Conservation (phyloP, 2,329 filamentous ascomycete genomes). For the Pseudopyrenochaeta lycopersici region DNA sequence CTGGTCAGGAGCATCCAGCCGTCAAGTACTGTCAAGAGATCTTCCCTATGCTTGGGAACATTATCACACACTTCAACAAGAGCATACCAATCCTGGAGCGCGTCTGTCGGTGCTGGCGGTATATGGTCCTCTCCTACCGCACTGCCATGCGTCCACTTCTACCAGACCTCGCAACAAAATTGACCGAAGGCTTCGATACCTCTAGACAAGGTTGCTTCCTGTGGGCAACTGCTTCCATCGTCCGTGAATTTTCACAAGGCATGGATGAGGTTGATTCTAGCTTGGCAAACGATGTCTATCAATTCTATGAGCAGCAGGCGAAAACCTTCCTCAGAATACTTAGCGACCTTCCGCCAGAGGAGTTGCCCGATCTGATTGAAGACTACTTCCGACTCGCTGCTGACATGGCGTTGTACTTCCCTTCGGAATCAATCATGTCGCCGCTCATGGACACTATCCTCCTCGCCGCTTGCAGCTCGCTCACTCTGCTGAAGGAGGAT, state of each 20-base stretch:
- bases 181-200: constrained; percentile 82
- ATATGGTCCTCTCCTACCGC: constrained; percentile 96
- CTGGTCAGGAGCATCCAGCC: constrained; percentile 78
- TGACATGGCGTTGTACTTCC: constrained; percentile 93
- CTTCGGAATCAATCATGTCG: constrained; percentile 82
- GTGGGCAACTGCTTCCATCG: constrained; percentile 96
- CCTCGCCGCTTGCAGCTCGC: constrained; percentile 83
- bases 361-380: constrained; percentile 86
- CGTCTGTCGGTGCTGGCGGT: constrained; percentile 93
- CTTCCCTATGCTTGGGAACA: constrained; percentile 84
- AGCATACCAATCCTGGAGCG: constrained; percentile 92
- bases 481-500: constrained; percentile 89
- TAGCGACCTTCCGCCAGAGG: constrained; percentile 80
- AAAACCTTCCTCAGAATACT: constrained; percentile 88
- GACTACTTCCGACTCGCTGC: constrained; percentile 95
- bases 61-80: constrained; percentile 85
- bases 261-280: constrained; percentile 81
- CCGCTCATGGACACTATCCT: constrained; percentile 83
- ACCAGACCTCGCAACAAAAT: constrained; percentile 84
- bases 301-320: constrained; percentile 93
- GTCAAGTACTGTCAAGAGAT: constrained; percentile 97
- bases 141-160: constrained; percentile 87
- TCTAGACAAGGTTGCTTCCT: constrained; percentile 96
- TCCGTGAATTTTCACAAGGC: constrained; percentile 94
- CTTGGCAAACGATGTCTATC: constrained; percentile 89